These are phyloP conservation scores for Ephemerocybe angulata DNA, from an alignment of 768 basidiomycete genomes.

Conservation along the genomic window DNA sequence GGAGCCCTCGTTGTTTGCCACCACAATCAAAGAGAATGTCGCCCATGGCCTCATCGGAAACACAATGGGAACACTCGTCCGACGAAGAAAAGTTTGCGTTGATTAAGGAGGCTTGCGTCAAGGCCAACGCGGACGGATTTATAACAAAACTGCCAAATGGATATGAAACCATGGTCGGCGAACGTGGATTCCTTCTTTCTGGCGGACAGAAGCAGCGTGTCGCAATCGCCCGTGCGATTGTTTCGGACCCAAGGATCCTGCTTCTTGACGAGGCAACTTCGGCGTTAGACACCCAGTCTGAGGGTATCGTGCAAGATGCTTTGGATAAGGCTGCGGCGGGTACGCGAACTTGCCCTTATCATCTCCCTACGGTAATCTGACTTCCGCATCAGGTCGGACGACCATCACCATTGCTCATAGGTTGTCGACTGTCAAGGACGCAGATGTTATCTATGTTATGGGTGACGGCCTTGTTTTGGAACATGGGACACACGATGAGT, in stretches of 20 bases:
- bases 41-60: constrained; percentile 72
- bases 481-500: constrained; percentile 63
- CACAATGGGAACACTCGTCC: too few species aligned
- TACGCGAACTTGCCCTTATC: constrained; percentile 38
- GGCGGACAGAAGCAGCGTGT: too few species aligned
- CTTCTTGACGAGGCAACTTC: constrained; percentile 76
- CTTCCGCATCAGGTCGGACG: constrained; percentile 53
- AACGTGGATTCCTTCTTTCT: too few species aligned
- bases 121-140: too few species aligned
- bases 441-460: too few species aligned
- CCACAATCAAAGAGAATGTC: constrained; percentile 61
- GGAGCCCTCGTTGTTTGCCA: constrained; percentile 74
- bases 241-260: constrained; percentile 70
- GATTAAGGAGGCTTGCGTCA: too few species aligned
- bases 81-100: too few species aligned
- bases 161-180: too few species aligned
- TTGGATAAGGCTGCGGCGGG: constrained; percentile 70
- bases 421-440: constrained; percentile 74
- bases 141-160: too few species aligned
- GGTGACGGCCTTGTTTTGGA: constrained; percentile 72
- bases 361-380: constrained; percentile 35
- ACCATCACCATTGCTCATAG: constrained; percentile 71
- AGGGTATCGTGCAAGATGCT: constrained; percentile 77
- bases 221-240: too few species aligned
- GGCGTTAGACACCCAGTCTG: constrained; percentile 75